A percentile compares a stretch with the other conserved stretches of the same genome.
These are phyloP conservation scores for Basipetospora chlamydospora DNA, from an alignment of 2,329 filamentous ascomycete species.

Conservation along the genomic window DNA sequence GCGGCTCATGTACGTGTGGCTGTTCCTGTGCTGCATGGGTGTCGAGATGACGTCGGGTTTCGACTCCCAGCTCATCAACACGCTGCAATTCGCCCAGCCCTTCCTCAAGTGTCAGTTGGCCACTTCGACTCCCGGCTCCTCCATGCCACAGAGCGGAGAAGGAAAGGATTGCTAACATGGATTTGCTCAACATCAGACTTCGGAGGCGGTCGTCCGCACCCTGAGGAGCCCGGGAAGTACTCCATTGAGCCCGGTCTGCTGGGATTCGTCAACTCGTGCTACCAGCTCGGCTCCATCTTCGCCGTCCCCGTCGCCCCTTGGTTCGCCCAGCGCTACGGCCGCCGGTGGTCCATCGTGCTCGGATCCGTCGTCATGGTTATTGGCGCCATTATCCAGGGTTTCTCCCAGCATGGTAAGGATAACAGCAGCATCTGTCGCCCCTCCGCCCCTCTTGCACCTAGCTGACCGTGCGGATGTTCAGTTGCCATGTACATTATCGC, in stretches of 20 bases:
- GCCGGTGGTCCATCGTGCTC: slow-evolving; percentile 38
- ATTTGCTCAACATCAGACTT: slow-evolving; percentile 7
- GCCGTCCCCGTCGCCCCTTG: slow-evolving; percentile 37
- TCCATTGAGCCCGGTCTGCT: slow-evolving; percentile 17
- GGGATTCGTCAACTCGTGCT: slow-evolving; percentile 38
- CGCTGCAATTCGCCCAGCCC: slow-evolving; percentile 21
- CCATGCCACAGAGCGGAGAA: too few relatives aligned
- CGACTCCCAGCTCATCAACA: slow-evolving; percentile 31
- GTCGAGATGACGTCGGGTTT: slow-evolving; percentile 44
- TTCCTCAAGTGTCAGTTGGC: slow-evolving; percentile 27
- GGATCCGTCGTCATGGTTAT: slow-evolving; percentile 40
- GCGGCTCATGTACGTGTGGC: slow-evolving; percentile 31
- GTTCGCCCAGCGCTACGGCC: slow-evolving; percentile 32
- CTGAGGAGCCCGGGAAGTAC: slow-evolving; percentile 9
- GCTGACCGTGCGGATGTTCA: too few relatives aligned
- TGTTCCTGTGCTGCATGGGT: slow-evolving; percentile 39
- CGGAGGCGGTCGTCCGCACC: slow-evolving; percentile 10
- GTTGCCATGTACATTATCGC: slow-evolving; percentile 43
- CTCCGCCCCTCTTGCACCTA: too few relatives aligned
- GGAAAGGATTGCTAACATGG: too few relatives aligned
- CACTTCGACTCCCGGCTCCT: too few relatives aligned
- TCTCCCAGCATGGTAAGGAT: slow-evolving; percentile 26
- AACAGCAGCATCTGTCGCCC: too few relatives aligned
- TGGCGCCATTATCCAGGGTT: slow-evolving; percentile 40
- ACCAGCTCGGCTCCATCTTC: slow-evolving; percentile 39